Evolutionary conservation across 2,329 filamentous ascomycete species (phyloP), one percentile per base, ranked within the genome.

Genomic region (Blastomyces parvus): DNA sequence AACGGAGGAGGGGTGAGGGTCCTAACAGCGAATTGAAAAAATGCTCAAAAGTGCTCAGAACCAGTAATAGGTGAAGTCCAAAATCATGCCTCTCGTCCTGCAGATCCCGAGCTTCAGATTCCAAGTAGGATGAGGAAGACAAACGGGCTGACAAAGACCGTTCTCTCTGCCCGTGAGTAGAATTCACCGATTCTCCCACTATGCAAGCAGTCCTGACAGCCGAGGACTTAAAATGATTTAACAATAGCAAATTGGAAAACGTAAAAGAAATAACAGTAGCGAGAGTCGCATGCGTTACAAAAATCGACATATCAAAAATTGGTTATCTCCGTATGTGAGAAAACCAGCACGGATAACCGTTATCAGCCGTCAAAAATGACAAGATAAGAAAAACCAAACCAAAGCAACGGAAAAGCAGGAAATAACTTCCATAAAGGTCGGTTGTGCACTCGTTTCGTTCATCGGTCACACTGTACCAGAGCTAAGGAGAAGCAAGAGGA

Each of bases 191-290:
- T 42, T 14, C 46, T 14, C 9, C 4, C 22, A 25, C 46, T 3
- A 27, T 27, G 2, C 22, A 25, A 50, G 22, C 22, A 46, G 33
- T 5, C 33, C 17, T 42, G 17, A 25, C 11, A 27, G n/a, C 25
- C n/a, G 25, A 25, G 8, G n/a, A 22, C 22, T 11, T 38, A 66
- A 50, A 62, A 53, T 65, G 59, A 63, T 55, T 19, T 63, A 65
- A 61, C 62, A 59, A 59, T 9, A 38, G 61, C 40, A 64, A 44
- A 64, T 56, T 40, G 44, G 48, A 64, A 61, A 50, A 55, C 44
- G 48, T 17, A 40, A 50, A 65, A 42, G 57, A 53, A 0, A 6
- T 19, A 27, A 50, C 27, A 19, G 17, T 30, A 36, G 8, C 27
- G 13, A 36, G 30, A n/a, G 52, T 53, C 46, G 25, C 17, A 17